Base-by-base conservation (phyloP, 768 basidiomycete species). In the Tylopilus subfusipes region DNA sequence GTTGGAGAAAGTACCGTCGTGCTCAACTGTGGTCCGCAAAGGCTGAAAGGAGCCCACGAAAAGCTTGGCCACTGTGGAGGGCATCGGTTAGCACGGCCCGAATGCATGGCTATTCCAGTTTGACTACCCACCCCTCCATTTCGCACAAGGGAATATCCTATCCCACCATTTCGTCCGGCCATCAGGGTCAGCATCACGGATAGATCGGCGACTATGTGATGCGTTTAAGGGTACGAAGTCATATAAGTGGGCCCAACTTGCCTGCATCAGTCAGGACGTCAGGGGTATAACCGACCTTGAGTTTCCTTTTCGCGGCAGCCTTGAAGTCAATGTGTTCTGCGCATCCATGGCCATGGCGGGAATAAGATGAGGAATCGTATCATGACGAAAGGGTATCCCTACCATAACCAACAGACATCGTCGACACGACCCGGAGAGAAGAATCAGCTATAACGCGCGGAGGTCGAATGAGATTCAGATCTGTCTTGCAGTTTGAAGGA, bases 201-300 rank as follows among this genome's bases (percentile, higher is more conserved):
- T 10, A 91, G 69, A 68, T 99, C 97, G 18, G 97, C 95, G 21
- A 97, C 95, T 93, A 50, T 4, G 57, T 40, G n/a, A 34, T 29
- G n/a, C 34, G 27, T 43, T 48, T 2, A 49, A 36, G 29, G 25
- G 30, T 27, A 24, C 48, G 29, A 44, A 42, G 13, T 6, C 42
- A 12, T 5, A 49, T 31, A 48, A 5, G 29, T 19, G 27, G 16
- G 48, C 1, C 5, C 18, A 24, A 58, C 72, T 49, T 63, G 84
- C 93, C 93, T 59, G 96, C 93, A 63, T 93, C 92, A 5, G 89
- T 95, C 16, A 99, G 79, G 6, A 98, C 88, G 52, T 95, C 93
- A 0, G 96, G 97, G 0, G 95, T 98, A 69, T 93, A 92, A 8
- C 97, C 97, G 7, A 98, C 68, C 43, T 78, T 80, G 54, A 98